These are phyloP conservation scores for Cryptosporidium canis DNA, from an alignment of 169 alveolate species.

Conservation along the genomic window DNA sequence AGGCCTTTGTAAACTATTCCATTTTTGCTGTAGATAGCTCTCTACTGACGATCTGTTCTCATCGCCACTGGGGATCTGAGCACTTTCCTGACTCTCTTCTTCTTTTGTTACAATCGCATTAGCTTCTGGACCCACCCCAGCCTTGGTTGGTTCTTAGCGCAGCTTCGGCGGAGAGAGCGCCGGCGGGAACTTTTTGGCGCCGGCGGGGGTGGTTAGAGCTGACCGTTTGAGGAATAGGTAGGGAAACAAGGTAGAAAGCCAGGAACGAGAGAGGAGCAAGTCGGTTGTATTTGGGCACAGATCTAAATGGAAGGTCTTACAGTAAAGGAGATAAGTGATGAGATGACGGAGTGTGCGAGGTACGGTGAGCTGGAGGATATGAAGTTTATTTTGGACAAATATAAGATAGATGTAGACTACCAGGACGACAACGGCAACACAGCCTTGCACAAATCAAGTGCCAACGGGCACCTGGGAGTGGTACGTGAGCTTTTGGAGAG, in stretches of 20 bases:
- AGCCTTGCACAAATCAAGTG: slow-evolving; percentile 66
- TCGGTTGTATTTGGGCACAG: not conserved
- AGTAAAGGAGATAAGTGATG: slow-evolving; percentile 38
- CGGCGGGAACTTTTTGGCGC: too few relatives aligned
- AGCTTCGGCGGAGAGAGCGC: too few relatives aligned
- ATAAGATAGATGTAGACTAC: slow-evolving; percentile 19
- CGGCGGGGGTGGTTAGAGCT: not conserved
- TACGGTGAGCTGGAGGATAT: slow-evolving; percentile 63
- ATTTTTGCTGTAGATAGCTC: too few relatives aligned
- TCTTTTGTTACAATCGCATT: not conserved
- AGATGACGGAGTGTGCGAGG: slow-evolving; percentile 70
- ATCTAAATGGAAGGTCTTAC: slow-evolving; percentile 1
- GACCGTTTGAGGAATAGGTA: not conserved
- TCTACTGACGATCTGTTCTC: too few relatives aligned
- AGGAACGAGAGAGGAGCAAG: not conserved
- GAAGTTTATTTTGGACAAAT: slow-evolving; percentile 17
- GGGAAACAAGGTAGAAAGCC: not conserved
- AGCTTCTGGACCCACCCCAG: not conserved
- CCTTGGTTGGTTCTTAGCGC: not conserved
- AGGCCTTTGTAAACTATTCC: not conserved
- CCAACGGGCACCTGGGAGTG: slow-evolving; percentile 46
- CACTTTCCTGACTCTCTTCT: not conserved
- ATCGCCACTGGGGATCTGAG: too few relatives aligned
- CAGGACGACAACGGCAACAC: slow-evolving; percentile 57
- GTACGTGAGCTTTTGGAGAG: slow-evolving; percentile 34